A percentile compares a stretch with the other conserved stretches of the same genome.
Conservation (phyloP, 2,329 filamentous ascomycete genomes). For the Fusarium subglutinans region DNA sequence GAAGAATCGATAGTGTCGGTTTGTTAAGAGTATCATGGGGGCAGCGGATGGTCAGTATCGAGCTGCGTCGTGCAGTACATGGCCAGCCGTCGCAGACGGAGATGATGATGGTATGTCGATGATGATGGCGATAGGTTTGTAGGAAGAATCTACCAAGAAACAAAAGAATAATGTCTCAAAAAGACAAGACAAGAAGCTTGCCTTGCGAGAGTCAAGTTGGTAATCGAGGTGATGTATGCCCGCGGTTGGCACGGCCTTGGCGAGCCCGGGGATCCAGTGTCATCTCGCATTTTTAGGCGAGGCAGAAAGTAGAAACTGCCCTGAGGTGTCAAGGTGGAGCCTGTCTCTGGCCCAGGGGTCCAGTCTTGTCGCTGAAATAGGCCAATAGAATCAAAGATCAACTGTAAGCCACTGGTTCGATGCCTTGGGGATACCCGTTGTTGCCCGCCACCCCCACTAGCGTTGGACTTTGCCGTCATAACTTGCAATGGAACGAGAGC, state of each 20-base stretch:
- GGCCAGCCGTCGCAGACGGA: slow-evolving; percentile 34
- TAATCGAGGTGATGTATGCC: slow-evolving; percentile 20
- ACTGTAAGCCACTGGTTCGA: slow-evolving; percentile 12
- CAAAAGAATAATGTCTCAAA: slow-evolving; percentile 20
- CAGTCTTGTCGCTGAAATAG: background rate
- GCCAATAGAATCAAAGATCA: background rate
- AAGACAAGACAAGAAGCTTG: background rate
- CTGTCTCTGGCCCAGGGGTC: background rate
- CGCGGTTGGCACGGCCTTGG: slow-evolving; percentile 38
- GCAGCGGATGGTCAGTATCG: slow-evolving; percentile 34
- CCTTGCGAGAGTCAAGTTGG: background rate
- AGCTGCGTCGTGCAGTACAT: slow-evolving; percentile 34
- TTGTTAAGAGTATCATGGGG: slow-evolving; percentile 35
- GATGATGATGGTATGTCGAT: background rate
- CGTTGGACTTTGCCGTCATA: slow-evolving; percentile 14
- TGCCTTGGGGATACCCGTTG: background rate
- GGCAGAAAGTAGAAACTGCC: slow-evolving; percentile 9
- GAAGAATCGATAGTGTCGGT: slow-evolving; percentile 26
- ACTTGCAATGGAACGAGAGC: background rate
- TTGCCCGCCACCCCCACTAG: slow-evolving; percentile 16
- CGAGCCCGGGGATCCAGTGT: slow-evolving; percentile 32
- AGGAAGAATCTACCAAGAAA: background rate
- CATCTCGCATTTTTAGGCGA: slow-evolving; percentile 40
- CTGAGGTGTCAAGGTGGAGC: slow-evolving; percentile 11
- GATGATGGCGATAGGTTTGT: background rate